Evolutionary conservation across 176 grass and related monocot species (phyloP), one percentile per base, ranked within the genome.

Genomic region (Aechmea fasciata): DNA sequence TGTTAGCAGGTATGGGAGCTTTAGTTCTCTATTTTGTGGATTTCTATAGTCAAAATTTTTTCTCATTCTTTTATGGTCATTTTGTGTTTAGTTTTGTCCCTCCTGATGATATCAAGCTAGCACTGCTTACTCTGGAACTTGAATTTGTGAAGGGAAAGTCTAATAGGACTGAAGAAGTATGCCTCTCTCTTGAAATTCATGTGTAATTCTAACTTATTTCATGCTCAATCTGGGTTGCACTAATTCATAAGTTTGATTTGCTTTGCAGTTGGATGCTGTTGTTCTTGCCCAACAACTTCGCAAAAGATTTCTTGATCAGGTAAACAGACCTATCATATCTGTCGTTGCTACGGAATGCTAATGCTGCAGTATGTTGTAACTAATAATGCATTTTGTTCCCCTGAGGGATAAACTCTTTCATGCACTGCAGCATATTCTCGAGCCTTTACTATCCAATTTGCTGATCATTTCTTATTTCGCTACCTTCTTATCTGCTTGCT

Each of bases 261-360:
- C 47, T 77, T 68, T 73, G 64, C 74, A 99, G 95, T 80, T 99
- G 68, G 95, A 99, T 90, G 95, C 95, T 62, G 84, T 88, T 73
- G 70, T 99, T 71, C 89, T 99, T 80, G 66, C 84, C 20, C 87
- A 93, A 82, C 95, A 93, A 77, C 78, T 99, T 9, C 82, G 82
- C 12, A 99, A 87, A 70, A 93, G 82, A 79, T 93, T 93, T 62
- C 20, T 79, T 48, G 84, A 93, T 64, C 95, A 99, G 87, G 95
- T 94, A 87, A 82, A 61, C 10, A 6, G 13, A 9, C 15, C 51
- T 15, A 8, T 6, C 11, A 3, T 11, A 10, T 61, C 22, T 17
- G 55, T 17, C 55, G 15, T 10, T 54, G 15, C 52, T 54, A 13
- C 48, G 13, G 18, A 41, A 28, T 33, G 1, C 51, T 71, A 33